Conservation (phyloP, 2,329 filamentous ascomycete species). For the Sordariomycetes sp. region DNA sequence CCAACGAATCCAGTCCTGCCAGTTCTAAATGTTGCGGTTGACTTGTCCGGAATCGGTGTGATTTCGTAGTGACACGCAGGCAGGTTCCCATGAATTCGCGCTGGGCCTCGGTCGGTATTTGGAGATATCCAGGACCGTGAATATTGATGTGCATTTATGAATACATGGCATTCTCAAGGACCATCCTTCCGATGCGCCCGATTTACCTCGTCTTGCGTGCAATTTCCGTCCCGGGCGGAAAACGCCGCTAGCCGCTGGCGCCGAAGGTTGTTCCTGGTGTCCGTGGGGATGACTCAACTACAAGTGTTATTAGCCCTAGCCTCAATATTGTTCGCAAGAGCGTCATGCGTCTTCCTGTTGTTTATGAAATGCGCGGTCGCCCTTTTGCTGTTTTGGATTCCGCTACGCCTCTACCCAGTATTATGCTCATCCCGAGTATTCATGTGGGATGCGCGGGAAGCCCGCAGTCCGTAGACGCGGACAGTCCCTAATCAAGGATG, state of each 20-base stretch:
- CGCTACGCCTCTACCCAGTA: too few species aligned
- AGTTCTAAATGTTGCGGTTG: not conserved
- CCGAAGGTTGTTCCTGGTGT: not conserved
- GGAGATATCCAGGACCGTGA: too few species aligned
- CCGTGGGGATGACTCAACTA: not conserved
- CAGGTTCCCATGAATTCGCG: not conserved
- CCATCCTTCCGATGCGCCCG: not conserved
- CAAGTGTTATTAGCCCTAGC: not conserved
- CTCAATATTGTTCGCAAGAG: too few species aligned
- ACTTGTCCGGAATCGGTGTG: not conserved
- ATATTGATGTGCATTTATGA: too few species aligned
- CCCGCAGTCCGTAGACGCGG: too few species aligned
- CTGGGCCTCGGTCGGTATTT: not conserved
- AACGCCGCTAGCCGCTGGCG: not conserved
- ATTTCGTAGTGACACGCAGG: not conserved
- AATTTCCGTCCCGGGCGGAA: not conserved
- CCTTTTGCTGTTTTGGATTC: too few species aligned
- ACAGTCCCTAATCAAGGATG: too few species aligned
- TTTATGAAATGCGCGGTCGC: too few species aligned
- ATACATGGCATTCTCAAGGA: too few species aligned
- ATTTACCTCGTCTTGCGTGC: not conserved
- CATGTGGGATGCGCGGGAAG: too few species aligned
- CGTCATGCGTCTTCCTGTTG: too few species aligned
- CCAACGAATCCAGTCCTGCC: not conserved
- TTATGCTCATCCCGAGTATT: too few species aligned